These are phyloP conservation scores for Aspergillus sparsus DNA, from an alignment of 495 filamentous ascomycete genomes.

Conservation along the genomic window DNA sequence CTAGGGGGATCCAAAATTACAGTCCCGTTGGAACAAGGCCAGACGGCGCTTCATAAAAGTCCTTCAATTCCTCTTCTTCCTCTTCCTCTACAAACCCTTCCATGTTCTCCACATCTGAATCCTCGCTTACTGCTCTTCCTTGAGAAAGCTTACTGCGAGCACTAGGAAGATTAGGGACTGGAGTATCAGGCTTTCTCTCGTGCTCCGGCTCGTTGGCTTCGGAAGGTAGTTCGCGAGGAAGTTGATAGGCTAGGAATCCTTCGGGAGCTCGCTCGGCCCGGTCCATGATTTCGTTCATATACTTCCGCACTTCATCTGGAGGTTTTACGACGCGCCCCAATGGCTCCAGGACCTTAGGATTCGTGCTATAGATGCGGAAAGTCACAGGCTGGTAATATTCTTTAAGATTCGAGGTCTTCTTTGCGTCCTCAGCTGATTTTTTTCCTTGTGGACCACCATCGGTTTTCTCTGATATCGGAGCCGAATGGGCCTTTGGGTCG, in stretches of 20 bases:
- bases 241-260: constrained; percentile 63
- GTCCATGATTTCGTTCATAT: constrained; percentile 85
- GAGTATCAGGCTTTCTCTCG: constrained; percentile 26
- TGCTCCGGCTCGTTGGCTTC: constrained; percentile 32
- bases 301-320: constrained; percentile 71
- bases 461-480: constrained; percentile 1
- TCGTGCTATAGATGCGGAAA: constrained; percentile 66
- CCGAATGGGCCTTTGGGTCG: constrained; percentile 10
- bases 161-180: constrained; percentile 21
- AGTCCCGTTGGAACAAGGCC: constrained; percentile 37
- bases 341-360: constrained; percentile 66
- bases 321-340: constrained; percentile 78
- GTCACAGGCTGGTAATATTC: constrained; percentile 94
- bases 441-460: constrained; percentile 6
- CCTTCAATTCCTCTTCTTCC: constrained; percentile 44
- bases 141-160: constrained; percentile 33
- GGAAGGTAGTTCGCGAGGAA: constrained; percentile 51
- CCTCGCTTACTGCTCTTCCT: constrained; percentile 34
- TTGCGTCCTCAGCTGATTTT: constrained; percentile 22
- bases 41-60: constrained; percentile 44
- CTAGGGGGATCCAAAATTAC: constrained; percentile 13
- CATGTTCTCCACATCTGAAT: constrained; percentile 40
- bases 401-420: constrained; percentile 37
- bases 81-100: constrained; percentile 26
- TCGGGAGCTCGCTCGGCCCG: constrained; percentile 69